Evolutionary conservation across 768 basidiomycete genomes (phyloP), one percentile per base, ranked within the genome.

Genomic region (Mycena albidolilacea): DNA sequence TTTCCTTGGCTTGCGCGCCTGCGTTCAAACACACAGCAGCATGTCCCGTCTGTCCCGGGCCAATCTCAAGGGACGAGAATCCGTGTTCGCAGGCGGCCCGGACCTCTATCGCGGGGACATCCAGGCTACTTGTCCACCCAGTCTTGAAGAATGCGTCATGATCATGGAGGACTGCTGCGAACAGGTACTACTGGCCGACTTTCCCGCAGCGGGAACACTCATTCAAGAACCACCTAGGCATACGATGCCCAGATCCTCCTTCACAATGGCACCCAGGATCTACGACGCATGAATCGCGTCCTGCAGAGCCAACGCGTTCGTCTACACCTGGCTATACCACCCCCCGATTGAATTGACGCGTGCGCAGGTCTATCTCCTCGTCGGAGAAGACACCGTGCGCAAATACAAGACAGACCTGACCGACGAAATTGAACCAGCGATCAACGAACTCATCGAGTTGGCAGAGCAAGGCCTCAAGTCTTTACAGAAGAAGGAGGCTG

Each of bases 151-250:
- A 81, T 94, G 94, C 77, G 94, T 95, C 5, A 83, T 87, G 75
- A 91, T 92, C 0, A 90, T 95, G 88, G 92, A 94, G 76, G 92
- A 94, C 75, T 94, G 93, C 76, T 95, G 93, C 77, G 91, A 94
- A 79, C 92, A 94, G 90, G 82, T 72, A 35, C 39, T 44, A 15
- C 23, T 23, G 23, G 1, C 23, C 23, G 23, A 23, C 17, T 35
- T 14, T 37, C 35, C 50, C 21, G 21, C 52, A 11, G 11, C 57
- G 5, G 7, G 30, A 55, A n/a, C n/a, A 19, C 17, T 48, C 61
- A 3, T 55, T 3, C 60, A 62, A 63, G 54, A 59, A 73, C 59
- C 75, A 30, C 5, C 48, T 71, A 95, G 92, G 89, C 90, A 35
- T 84, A 89, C 73, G 92, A 92, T 79, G 90, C 92, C 11, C 92